Conservation (phyloP, 2,329 filamentous ascomycete genomes). For the Phaeosphaeriaceae sp. region DNA sequence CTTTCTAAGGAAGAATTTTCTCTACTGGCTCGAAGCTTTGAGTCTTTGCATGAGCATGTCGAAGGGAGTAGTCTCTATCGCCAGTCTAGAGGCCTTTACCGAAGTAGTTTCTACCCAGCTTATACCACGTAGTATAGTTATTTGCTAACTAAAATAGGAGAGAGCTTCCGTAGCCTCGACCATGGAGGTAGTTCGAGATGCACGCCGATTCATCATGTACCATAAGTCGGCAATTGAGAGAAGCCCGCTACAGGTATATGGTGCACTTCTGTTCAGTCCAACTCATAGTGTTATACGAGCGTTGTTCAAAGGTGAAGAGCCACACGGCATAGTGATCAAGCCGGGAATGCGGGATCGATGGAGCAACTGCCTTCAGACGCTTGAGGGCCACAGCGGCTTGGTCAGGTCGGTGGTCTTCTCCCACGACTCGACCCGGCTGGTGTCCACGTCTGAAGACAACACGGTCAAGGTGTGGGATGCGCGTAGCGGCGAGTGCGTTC, state of each 20-base stretch:
- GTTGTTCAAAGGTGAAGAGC: no score
- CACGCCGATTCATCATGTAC: conserved; percentile 22
- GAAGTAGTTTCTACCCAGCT: no score
- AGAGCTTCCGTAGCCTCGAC: no score
- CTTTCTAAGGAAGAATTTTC: conserved; percentile 9
- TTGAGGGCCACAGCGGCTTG: conserved; percentile 19
- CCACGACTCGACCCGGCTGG: conserved; percentile 14
- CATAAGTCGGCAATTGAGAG: conserved; percentile 13
- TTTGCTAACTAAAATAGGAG: no score
- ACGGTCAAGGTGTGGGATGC: no score
- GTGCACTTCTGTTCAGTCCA: conserved; percentile 24
- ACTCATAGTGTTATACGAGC: conserved; percentile 13
- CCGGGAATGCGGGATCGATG: conserved; percentile 11
- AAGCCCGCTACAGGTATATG: conserved; percentile 22
- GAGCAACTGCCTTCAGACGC: conserved; percentile 21
- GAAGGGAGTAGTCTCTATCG: conserved; percentile 10
- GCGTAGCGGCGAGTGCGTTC: no score
- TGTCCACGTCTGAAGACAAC: no score
- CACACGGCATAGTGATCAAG: conserved; percentile 3
- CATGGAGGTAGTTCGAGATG: conserved; percentile 2
- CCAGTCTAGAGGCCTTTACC: no score
- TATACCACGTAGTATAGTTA: no score
- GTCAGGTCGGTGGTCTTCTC: conserved; percentile 29
- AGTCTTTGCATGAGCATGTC: conserved; percentile 6
- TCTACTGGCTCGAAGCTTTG: conserved; percentile 13